Evolutionary conservation across 306 rosid genomes (phyloP).

Genomic region (Biancaea sappan): DNA sequence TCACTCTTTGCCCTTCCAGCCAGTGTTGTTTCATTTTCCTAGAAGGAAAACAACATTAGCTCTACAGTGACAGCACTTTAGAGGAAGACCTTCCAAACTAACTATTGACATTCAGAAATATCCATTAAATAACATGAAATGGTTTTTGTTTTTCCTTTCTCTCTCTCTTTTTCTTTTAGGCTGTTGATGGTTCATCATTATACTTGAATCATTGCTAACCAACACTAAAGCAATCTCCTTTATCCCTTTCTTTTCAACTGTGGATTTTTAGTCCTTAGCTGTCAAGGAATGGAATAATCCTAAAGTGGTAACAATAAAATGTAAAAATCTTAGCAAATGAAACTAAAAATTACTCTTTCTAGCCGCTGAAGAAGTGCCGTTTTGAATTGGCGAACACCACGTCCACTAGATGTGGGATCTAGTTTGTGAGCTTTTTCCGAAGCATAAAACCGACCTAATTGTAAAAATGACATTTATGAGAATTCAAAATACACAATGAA

Average conservation of each 20-base stretch:
- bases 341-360: no score
- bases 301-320: background rate
- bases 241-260: background rate
- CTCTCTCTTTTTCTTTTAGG: background rate
- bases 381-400: constrained; percentile 95
- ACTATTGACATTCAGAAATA: no score
- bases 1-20: constrained; percentile 81
- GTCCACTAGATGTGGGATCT: constrained; percentile 90
- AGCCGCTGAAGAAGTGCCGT: constrained; percentile 97
- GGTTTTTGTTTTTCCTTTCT: no score
- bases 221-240: background rate
- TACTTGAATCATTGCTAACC: constrained; percentile 27
- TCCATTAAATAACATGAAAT: background rate
- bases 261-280: background rate
- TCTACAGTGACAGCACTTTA: constrained; percentile 23
- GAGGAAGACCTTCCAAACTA: constrained; percentile 16
- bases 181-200: background rate
- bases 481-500: constrained; percentile 31
- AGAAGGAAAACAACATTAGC: constrained; percentile 21
- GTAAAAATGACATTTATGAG: constrained; percentile 23
- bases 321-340: constrained; percentile 13
- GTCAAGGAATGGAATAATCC: background rate
- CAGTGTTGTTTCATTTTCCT: constrained; percentile 83
- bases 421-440: constrained; percentile 90
- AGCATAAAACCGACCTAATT: constrained; percentile 90